phyloP scores from a whole-genome alignment of 1,139 yeast species.

The Debaryomyces sp. region DNA sequence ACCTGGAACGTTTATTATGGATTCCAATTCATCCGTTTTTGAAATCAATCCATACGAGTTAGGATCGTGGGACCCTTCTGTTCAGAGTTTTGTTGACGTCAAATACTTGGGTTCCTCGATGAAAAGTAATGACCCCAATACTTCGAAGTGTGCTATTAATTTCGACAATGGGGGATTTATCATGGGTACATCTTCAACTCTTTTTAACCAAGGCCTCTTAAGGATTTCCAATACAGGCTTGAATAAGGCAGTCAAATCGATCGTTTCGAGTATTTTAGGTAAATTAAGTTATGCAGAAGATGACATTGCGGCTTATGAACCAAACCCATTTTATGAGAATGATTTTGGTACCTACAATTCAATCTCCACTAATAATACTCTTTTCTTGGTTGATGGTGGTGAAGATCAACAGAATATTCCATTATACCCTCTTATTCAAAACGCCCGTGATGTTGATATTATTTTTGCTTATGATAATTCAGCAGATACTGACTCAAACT shows the following conservation, averaged over 20 bases:
- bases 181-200: conserved; percentile 49
- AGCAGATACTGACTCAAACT: conserved; percentile 67
- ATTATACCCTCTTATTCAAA: conserved; percentile 71
- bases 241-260: conserved; percentile 25
- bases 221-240: conserved; percentile 23
- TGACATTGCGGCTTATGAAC: conserved; percentile 44
- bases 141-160: conserved; percentile 32
- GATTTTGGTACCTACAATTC: conserved; percentile 19
- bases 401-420: conserved; percentile 84
- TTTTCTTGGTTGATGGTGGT: conserved; percentile 87
- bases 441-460: conserved; percentile 71
- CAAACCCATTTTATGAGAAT: conserved; percentile 42
- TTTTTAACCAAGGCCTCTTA: conserved; percentile 41
- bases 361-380: conserved; percentile 38
- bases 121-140: conserved; percentile 28
- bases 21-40: conserved; percentile 43
- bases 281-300: conserved; percentile 28
- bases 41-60: conserved; percentile 46
- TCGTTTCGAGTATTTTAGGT: conserved; percentile 29
- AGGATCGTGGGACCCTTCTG: conserved; percentile 50
- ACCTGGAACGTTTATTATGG: conserved; percentile 35
- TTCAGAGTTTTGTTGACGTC: conserved; percentile 32
- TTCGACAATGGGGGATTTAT: conserved; percentile 49
- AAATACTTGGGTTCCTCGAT: conserved; percentile 39
- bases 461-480: conserved; percentile 84